Base-by-base conservation (phyloP, 2,329 filamentous ascomycete genomes). In the Penicillium hordei region DNA sequence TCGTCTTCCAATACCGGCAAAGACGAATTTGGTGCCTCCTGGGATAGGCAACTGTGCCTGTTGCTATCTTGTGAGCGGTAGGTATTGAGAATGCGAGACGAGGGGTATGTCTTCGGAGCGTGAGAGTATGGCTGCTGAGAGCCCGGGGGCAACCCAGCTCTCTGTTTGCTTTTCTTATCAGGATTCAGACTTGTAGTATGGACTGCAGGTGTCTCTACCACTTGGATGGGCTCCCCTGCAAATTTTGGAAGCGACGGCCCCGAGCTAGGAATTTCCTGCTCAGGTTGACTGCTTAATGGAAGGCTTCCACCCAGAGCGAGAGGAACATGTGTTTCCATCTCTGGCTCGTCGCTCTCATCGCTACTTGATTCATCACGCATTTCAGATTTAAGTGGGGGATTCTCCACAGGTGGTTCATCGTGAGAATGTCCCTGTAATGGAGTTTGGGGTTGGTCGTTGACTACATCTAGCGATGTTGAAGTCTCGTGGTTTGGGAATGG, bases 261-360 rank as follows among this genome's bases (percentile, higher is more conserved):
- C 3, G 69, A 68, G 48, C 67, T 70, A 34, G 48, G 56, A 12
- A 62, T 25, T 25, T 62, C 67, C 31, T 63, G 60, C 42, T 68
- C 67, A 7, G 53, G 48, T 23, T 70, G 71, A 55, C 63, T 70
- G 51, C 54, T 54, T 48, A 59, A 56, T 27, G 69, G 71, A 21
- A 65, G 58, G 33, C 50, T 60, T 36, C 59, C 59, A 10, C 61
- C 65, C 5, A 75, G 64, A 21, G 71, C 67, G 50, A 60, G 64
- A 21, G 73, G 73, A n/a, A 75, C 60, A 52, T 68, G 69, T 15
- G 66, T 68, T 48, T 75, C 72, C 73, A 76, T 74, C 23, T 69
- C 63, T 7, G 71, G 71, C 7, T 75, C 72, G 6, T 74, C 69
- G 46, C 70, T 71, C 48, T 68, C 65, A 34, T 52, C 51, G 40